Base-by-base conservation (phyloP, 306 rosid species). In the Medicago lupulina region DNA sequence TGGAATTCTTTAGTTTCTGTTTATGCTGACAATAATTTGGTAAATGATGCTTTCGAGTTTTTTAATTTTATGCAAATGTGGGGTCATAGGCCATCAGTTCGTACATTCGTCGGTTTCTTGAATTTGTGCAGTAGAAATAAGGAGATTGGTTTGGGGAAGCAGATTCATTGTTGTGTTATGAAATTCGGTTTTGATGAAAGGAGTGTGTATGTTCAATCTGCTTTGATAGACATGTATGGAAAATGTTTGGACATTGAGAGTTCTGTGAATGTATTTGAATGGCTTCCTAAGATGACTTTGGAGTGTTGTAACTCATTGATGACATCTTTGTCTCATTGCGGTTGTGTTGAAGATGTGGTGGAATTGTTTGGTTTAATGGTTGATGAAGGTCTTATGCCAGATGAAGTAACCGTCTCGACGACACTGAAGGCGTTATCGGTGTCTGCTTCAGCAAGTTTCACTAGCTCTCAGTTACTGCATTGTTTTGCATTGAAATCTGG, bases 1-100 rank as follows among this genome's bases (percentile, higher is more conserved):
- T 95, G 97, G 97, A 94, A 92, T 76, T 95, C 97, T 15, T 76
- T 95, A 64, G 84, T 89, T 79, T 85, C 77, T 76, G 93, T 90
- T 59, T 67, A 79, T 70, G 84, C 89, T 0, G 88, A 84, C 5
- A 83, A 69, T 10, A 69, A 74, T 78, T 62, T 86, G 43, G 71
- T 80, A 34, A 15, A 21, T 34, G 86, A 88, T 43, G 87, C 93
- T 70, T 75, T 89, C 60, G 78, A 83, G 67, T 64, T 84, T 17
- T 87, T 90, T 77, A 70, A 79, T 47, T 63, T 36, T 75, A 95
- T 90, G 97, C 92, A 84, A 74, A 15, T 78, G 21, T 82, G 85
- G 87, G 93, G 86, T 70, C 88, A 88, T 59, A 85, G 85, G 78
- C 96, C 97, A 8, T 92, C 97, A 0, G 80, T 95, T 50, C 92